Conservation (phyloP, 805 yeast species). For the Wickerhamiella siamensis region DNA sequence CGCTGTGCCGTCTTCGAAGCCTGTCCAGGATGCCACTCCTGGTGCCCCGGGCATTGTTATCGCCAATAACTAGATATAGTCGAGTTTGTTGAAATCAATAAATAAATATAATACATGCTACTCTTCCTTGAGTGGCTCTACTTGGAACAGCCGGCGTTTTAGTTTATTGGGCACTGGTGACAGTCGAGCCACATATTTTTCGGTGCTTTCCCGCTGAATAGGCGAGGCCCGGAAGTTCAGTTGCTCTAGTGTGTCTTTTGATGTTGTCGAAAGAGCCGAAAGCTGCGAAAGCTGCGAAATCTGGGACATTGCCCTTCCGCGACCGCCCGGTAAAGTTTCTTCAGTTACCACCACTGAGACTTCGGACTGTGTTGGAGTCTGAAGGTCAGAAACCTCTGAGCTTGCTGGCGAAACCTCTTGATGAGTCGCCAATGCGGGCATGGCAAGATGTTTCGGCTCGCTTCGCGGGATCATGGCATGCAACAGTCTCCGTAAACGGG, state of each 20-base stretch:
- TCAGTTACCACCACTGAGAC: not conserved
- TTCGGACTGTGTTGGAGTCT: not conserved
- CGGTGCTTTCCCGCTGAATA: not conserved
- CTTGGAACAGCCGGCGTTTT: constrained; percentile 2
- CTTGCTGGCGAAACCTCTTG: not conserved
- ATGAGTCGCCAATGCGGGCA: not conserved
- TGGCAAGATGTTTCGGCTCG: not conserved
- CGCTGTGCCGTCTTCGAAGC: constrained; percentile 52
- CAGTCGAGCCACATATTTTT: not conserved
- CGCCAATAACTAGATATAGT: constrained; percentile 36
- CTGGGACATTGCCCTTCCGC: constrained; percentile 1
- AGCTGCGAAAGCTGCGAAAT: constrained; percentile 16
- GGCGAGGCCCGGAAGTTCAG: not conserved
- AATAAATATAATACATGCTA: not conserved
- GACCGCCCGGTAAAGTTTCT: not conserved
- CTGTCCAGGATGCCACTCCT: constrained; percentile 73
- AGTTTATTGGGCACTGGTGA: not conserved
- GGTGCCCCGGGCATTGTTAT: constrained; percentile 83
- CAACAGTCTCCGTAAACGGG: not conserved
- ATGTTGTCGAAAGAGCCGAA: constrained; percentile 11
- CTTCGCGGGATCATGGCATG: not conserved
- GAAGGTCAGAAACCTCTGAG: not conserved
- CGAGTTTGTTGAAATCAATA: no score
- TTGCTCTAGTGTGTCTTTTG: constrained; percentile 4
- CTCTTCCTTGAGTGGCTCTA: not conserved